Conservation (phyloP, 2,329 filamentous ascomycete genomes). For the Aschersonia sp. region DNA sequence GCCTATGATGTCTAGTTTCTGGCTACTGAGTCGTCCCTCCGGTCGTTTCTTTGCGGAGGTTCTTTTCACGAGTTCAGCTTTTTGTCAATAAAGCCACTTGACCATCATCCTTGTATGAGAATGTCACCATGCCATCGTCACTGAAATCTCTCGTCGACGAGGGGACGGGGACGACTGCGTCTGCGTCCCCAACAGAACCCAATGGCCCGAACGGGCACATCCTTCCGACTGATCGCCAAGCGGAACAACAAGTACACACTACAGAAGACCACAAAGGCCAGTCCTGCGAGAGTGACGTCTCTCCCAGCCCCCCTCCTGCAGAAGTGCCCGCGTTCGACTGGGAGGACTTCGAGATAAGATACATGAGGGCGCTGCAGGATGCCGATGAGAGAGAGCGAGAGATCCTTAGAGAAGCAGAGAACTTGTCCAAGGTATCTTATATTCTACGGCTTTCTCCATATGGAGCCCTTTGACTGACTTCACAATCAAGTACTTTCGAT, state of each 20-base stretch:
- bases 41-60: too few relatives aligned
- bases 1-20: too few relatives aligned
- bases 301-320: constrained; percentile 33
- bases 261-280: constrained; percentile 23
- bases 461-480: not conserved
- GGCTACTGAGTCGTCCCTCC: too few relatives aligned
- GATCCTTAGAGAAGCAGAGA: constrained; percentile 51
- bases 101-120: too few relatives aligned
- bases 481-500: constrained; percentile 52
- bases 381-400: constrained; percentile 49
- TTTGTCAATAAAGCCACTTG: too few relatives aligned
- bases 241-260: constrained; percentile 13
- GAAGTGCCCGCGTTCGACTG: constrained; percentile 53
- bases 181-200: too few relatives aligned
- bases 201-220: too few relatives aligned
- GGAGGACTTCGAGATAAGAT: constrained; percentile 59
- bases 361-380: constrained; percentile 48
- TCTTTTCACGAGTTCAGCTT: too few relatives aligned
- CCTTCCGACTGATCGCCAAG: not conserved
- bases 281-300: constrained; percentile 16
- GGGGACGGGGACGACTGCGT: too few relatives aligned
- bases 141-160: not conserved
- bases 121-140: constrained; percentile 1
- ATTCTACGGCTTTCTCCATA: not conserved
- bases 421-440: constrained; percentile 43